Percentiles rank a stretch among this genome's conserved stretches.
These are phyloP conservation scores for Alternaria metachromatica DNA, from an alignment of 2,329 filamentous ascomycete species.

Conservation along the genomic window DNA sequence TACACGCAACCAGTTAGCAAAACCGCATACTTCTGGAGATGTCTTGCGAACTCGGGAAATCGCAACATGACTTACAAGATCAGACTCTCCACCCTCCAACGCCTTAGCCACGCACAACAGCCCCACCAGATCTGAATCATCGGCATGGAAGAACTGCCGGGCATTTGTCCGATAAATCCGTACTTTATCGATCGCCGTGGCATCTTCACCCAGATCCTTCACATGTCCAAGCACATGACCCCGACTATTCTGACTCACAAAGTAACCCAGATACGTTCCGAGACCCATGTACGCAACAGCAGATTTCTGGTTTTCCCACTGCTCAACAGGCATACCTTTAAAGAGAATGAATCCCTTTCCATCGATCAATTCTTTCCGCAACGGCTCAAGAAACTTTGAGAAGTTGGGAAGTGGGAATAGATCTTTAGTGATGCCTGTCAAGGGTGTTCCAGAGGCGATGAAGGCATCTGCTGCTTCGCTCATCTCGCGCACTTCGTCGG, in stretches of 20 bases:
- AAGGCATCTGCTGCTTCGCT: conserved; percentile 72
- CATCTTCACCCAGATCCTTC: conserved; percentile 85
- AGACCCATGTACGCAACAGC: conserved; percentile 81
- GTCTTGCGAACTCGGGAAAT: background rate
- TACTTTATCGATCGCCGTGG: conserved; percentile 81
- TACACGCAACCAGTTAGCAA: background rate
- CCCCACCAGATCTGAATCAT: conserved; percentile 83
- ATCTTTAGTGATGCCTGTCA: conserved; percentile 74
- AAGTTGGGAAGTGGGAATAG: conserved; percentile 69
- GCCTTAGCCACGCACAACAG: conserved; percentile 81
- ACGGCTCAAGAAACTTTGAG: conserved; percentile 58
- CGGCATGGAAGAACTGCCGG: conserved; percentile 83
- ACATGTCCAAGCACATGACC: conserved; percentile 90
- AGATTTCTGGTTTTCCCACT: conserved; percentile 80
- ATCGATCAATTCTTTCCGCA: conserved; percentile 73
- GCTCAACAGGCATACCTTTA: conserved; percentile 78
- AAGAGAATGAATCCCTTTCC: conserved; percentile 91
- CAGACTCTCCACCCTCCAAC: conserved; percentile 81
- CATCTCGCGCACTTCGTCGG: conserved; percentile 71
- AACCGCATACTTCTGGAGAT: background rate
- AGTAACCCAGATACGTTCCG: conserved; percentile 83
- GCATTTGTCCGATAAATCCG: conserved; percentile 91
- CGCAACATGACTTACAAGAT: conserved; percentile 62
- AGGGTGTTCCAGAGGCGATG: conserved; percentile 66
- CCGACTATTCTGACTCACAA: conserved; percentile 82